phyloP scores from a whole-genome alignment of 768 basidiomycete species.

The Leccinum subgranulosum region DNA sequence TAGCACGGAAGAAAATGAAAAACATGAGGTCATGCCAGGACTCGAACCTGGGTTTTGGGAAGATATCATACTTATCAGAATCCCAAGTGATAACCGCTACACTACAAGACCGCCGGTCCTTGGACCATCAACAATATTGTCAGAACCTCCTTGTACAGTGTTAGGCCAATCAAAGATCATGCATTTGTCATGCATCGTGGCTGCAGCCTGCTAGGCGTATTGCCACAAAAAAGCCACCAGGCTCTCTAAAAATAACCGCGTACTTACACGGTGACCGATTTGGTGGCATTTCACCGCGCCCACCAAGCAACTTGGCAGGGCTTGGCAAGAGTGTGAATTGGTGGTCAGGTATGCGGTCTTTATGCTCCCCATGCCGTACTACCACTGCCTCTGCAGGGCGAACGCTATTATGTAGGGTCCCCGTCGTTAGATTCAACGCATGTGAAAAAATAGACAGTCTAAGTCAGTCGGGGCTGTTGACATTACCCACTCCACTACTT shows the following conservation, averaged over 20 bases:
- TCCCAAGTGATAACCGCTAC: constrained; percentile 31
- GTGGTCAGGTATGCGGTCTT: background rate
- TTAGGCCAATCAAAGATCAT: too few species aligned
- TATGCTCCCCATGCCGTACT: background rate
- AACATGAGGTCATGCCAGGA: constrained; percentile 23
- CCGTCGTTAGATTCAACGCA: background rate
- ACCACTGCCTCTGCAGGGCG: background rate
- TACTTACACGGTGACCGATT: too few species aligned
- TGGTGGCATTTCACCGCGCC: too few species aligned
- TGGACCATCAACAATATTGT: too few species aligned
- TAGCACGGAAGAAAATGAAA: background rate
- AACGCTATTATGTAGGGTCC: background rate
- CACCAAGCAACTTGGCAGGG: too few species aligned
- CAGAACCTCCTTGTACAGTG: too few species aligned
- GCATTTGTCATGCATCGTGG: too few species aligned
- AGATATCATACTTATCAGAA: constrained; percentile 19
- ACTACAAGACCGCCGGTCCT: constrained; percentile 19
- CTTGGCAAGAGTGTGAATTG: background rate
- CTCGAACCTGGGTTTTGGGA: constrained; percentile 28
- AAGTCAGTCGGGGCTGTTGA: background rate
- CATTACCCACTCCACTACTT: background rate
- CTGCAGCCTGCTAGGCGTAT: too few species aligned
- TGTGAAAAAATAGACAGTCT: background rate
- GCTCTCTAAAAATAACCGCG: too few species aligned
- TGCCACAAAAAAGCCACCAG: too few species aligned